Conservation (phyloP, 129 eudicot species). For the Chrysanthemum makinoi region DNA sequence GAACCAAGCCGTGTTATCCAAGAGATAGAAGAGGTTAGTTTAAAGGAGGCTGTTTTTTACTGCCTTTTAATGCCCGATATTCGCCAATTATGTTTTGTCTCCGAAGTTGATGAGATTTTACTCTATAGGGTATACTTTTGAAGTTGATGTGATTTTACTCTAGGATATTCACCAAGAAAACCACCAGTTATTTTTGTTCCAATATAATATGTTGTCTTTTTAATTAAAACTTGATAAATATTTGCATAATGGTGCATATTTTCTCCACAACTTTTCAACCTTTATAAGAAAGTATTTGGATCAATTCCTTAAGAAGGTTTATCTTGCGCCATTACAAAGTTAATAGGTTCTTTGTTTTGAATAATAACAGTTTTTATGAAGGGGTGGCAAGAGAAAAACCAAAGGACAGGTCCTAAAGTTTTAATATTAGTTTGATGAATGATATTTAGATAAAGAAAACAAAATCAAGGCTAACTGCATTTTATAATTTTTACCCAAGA, state of each 20-base stretch:
- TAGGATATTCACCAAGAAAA: not conserved
- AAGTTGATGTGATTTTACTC: conserved; percentile 23
- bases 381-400: conserved; percentile 8
- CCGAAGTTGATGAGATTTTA: conserved; percentile 22
- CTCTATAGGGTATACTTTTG: conserved; percentile 6
- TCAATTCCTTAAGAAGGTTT: conserved; percentile 11
- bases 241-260: conserved; percentile 8
- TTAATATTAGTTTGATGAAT: conserved; percentile 7
- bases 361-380: conserved; percentile 1
- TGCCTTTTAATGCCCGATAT: too few species aligned
- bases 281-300: conserved; percentile 4
- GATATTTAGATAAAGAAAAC: not conserved
- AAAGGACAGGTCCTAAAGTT: not conserved
- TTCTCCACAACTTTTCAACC: not conserved
- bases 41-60: not conserved
- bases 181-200: not conserved
- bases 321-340: not conserved
- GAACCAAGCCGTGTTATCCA: conserved; percentile 83
- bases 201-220: not conserved
- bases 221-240: not conserved
- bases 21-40: conserved; percentile 98
- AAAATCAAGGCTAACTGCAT: not conserved
- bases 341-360: not conserved
- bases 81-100: not conserved
- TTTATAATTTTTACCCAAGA: not conserved